Base-by-base conservation (phyloP, 2,329 filamentous ascomycete species). In the Neurospora sp. region DNA sequence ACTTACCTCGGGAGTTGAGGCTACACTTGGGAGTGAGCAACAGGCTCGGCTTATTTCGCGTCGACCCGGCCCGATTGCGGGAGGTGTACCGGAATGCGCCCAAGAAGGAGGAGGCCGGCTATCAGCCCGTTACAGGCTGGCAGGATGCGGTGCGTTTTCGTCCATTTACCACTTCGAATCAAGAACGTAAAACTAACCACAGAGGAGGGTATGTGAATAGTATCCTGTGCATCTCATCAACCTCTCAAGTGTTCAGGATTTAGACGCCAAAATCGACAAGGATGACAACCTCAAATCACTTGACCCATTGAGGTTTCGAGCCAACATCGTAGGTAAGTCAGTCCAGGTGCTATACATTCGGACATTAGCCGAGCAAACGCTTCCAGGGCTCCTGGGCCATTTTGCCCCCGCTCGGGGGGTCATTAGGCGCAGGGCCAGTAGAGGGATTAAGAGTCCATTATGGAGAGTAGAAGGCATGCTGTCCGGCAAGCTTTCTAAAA, bases 201-300 rank as follows among this genome's bases (percentile, higher is more conserved):
- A 46, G 4, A 5, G 41, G 41, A 43, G 41, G 41, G 10, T 43
- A 17, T 19, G 3, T 57, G 41, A 66, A 28, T 66, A 90, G 87
- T 92, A 91, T 77, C 90, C 91, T 1, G 81, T 93, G 17, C 88
- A 92, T 73, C 80, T 93, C 57, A 79, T 92, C 68, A 92, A 87
- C 73, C 78, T 92, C 19, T 83, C 84, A 66, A 91, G 88, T 72
- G 82, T 92, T 28, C 85, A 85, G 67, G 84, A 88, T 67, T 83
- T 92, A 36, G 86, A 88, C 71, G 79, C 81, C 2, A 81, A 86
- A 66, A 83, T 92, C 8, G 82, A 84, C 1, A 84, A 83, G 73
- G 83, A 84, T 67, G 79, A 83, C 33, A 75, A 76, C 6, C 76
- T 85, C 19, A 81, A 83, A 37, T 80, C 83, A 37, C 82, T 93